Evolutionary conservation across 2,329 filamentous ascomycete species (phyloP), one percentile per base, ranked within the genome.

Genomic region (Xylariaceae sp.): DNA sequence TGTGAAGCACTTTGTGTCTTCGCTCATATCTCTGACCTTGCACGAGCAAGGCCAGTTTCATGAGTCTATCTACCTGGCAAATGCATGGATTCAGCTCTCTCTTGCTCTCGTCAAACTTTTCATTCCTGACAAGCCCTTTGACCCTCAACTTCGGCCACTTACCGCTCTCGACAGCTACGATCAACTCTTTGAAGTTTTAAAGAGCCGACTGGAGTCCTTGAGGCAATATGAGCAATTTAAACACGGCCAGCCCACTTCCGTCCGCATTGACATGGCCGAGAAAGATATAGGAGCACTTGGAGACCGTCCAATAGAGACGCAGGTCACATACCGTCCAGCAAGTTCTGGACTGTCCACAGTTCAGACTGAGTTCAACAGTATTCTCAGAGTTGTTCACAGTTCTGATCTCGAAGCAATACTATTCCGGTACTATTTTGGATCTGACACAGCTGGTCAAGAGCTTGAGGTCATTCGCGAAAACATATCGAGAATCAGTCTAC

Each of bases 121-220:
- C 62, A 83, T 97, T 2, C 91, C 95, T 0, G 86, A 95, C 66
- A 85, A 86, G 57, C 80, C 87, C 3, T 94, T 92, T 61, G 94
- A 99, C 66, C 94, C 94, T 1, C 80, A 85, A 51, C 73, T 85
- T 50, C 75, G 79, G 45, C 80, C 81, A 5, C 74, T 80, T 45
- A 78, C 96, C 15, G 85, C 90, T 58, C 79, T 82, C 17, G 72
- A 77, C 39, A 80, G 78, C 46, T 75, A 78, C 47, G 65, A 74
- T 39, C 73, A 83, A 49, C 75, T 87, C 36, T 77, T 80, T 42
- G 56, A 65, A 3, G 71, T 76, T 10, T 68, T 95, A 1, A 66
- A 74, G 11, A 62, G 70, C 6, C 83, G 82, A 50, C 74, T 90
- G 1, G 60, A 75, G 5, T 80, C 82, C 0, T 71, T 96, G 9